Evolutionary conservation across 768 basidiomycete species (phyloP), one percentile per base, ranked within the genome.

Genomic region (Boletus insuetus): DNA sequence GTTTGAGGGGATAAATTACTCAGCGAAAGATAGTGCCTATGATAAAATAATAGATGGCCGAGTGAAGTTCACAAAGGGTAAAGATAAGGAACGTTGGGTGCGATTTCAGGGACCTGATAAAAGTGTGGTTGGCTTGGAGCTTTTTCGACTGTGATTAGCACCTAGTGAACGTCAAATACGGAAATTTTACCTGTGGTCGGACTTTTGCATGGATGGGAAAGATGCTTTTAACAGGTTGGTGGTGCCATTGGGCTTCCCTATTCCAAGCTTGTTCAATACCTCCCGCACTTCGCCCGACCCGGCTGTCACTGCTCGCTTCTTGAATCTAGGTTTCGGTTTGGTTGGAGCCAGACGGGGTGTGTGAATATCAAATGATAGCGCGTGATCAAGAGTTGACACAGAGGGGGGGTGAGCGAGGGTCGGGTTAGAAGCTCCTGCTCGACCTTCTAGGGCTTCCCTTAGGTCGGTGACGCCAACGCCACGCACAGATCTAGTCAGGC

Each of bases 391-490:
- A 3, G 89, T 90, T 41, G 89, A 89, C 46, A 91, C 75, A 14
- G 91, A 91, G 14, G 89, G 82, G 17, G 85, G 80, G n/a, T 80
- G 73, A 29, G 73, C 82, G 26, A 91, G 74, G 20, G 83, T 82
- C 37, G 87, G 81, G 66, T 90, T 92, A 16, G 91, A 91, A 80
- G 89, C 82, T 65, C 87, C 89, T 61, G 82, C 84, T 39, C 91
- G 83, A 20, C 91, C 91, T 74, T 93, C 91, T 5, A 97, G 74
- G 5, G 94, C 94, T 61, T 94, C 93, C 50, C 93, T 80, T 32
- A 97, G 78, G 66, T 95, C 93, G 2, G 83, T 85, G 22, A 96
- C 93, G 22, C 94, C 94, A 16, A 96, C 85, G 0, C 87, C 87
- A 55, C 87, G 81, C 3, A 83, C 82, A 4, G 90, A 89, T 53